These are phyloP conservation scores for Trichoderma endophyticum DNA, from an alignment of 2,329 filamentous ascomycete genomes.

Conservation along the genomic window DNA sequence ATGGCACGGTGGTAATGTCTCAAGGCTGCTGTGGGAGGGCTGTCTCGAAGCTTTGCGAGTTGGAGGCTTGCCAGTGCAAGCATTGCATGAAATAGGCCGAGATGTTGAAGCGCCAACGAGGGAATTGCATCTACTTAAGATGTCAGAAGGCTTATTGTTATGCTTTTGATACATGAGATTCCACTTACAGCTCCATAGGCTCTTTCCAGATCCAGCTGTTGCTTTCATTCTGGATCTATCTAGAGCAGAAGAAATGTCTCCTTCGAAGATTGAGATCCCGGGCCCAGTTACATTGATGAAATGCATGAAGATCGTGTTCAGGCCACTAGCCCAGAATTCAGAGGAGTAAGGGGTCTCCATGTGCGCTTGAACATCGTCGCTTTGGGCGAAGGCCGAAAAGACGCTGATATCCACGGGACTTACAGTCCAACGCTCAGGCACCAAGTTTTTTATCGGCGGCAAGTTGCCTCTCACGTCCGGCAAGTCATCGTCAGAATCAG, in stretches of 20 bases:
- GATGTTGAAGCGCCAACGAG: slow-evolving; percentile 75
- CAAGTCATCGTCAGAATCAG: slow-evolving; percentile 57
- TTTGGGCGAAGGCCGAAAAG: slow-evolving; percentile 48
- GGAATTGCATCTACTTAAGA: slow-evolving; percentile 65
- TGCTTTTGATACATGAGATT: not conserved
- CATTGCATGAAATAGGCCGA: slow-evolving; percentile 87
- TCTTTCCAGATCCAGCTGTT: slow-evolving; percentile 61
- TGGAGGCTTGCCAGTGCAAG: slow-evolving; percentile 83
- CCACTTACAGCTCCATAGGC: slow-evolving; percentile 60
- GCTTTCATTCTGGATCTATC: slow-evolving; percentile 54
- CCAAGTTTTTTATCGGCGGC: slow-evolving; percentile 36
- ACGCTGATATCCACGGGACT: slow-evolving; percentile 45
- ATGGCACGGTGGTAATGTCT: slow-evolving; percentile 90
- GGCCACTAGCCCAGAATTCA: slow-evolving; percentile 76
- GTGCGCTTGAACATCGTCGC: slow-evolving; percentile 61
- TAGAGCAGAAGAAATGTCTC: slow-evolving; percentile 71
- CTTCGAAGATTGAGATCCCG: slow-evolving; percentile 81
- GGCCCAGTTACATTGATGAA: slow-evolving; percentile 88
- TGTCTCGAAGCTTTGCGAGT: slow-evolving; percentile 75
- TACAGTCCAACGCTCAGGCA: slow-evolving; percentile 28
- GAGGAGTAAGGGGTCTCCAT: slow-evolving; percentile 62
- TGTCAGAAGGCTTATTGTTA: not conserved
- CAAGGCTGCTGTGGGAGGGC: slow-evolving; percentile 73
- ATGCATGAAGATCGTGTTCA: slow-evolving; percentile 81
- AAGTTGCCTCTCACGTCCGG: slow-evolving; percentile 38